Conservation (phyloP, 805 yeast species). For the Sugiyamaella boreocaroliniensis region DNA sequence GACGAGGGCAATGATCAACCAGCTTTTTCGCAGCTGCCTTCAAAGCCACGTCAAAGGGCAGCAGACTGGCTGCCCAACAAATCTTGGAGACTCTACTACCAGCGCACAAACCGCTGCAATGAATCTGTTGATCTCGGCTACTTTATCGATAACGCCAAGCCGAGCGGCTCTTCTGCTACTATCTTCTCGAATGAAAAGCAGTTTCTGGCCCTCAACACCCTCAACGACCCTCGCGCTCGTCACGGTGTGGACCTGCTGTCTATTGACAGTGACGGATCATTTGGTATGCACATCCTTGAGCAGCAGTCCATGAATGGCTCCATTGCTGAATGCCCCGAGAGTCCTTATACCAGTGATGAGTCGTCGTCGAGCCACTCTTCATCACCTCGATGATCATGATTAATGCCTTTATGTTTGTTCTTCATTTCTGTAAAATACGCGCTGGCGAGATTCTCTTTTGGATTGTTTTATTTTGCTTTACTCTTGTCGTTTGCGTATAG, state of each 20-base stretch:
- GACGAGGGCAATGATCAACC: conserved; percentile 5
- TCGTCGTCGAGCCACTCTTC: conserved; percentile 7
- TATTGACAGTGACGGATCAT: conserved; percentile 28
- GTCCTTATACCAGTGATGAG: neutral
- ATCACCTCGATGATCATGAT: conserved; percentile 12
- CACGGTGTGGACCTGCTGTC: conserved; percentile 18
- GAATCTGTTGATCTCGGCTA: conserved; percentile 14
- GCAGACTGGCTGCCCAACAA: conserved; percentile 17
- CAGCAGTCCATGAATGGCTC: conserved; percentile 2
- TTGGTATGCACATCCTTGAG: conserved; percentile 28
- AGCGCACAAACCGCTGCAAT: conserved; percentile 21
- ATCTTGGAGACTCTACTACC: conserved; percentile 26
- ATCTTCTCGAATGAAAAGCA: conserved; percentile 25
- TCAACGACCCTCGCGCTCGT: conserved; percentile 1
- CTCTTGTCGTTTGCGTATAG: too few relatives aligned
- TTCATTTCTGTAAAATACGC: too few relatives aligned
- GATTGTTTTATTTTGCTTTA: too few relatives aligned
- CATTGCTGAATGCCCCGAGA: conserved; percentile 1
- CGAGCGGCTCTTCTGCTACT: conserved; percentile 17
- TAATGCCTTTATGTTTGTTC: neutral
- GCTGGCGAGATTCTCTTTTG: too few relatives aligned
- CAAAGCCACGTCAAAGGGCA: conserved; percentile 1
- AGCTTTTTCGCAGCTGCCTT: neutral
- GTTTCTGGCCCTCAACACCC: conserved; percentile 22
- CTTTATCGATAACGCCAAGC: conserved; percentile 20